Percentiles rank a stretch among this genome's conserved stretches.
These are phyloP conservation scores for Daldinia eschscholtzii DNA, from an alignment of 2,329 filamentous ascomycete genomes.

Conservation along the genomic window DNA sequence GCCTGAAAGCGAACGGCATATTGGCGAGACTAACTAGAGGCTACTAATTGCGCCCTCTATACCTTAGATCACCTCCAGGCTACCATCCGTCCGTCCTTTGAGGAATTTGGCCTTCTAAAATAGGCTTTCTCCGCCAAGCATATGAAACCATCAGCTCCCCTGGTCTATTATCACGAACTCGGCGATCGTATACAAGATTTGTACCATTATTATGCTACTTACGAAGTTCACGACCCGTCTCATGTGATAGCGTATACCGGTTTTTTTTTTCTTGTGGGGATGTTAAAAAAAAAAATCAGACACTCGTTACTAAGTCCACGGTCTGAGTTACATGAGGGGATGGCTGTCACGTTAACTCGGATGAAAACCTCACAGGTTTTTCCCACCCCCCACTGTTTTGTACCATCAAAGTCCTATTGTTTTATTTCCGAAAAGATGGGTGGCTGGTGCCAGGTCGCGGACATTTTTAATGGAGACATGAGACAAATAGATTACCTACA, in stretches of 20 bases:
- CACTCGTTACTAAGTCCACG: conserved; percentile 11
- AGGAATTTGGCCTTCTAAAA: neutral
- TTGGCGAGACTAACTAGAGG: conserved; percentile 63
- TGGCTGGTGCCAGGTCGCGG: conserved; percentile 30
- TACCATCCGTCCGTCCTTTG: conserved; percentile 5
- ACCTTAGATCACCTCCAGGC: conserved; percentile 31
- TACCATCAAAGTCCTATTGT: conserved; percentile 25
- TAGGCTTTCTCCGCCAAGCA: neutral
- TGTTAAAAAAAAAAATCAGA: neutral
- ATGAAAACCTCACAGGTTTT: conserved; percentile 7
- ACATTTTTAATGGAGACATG: conserved; percentile 19
- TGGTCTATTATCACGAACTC: conserved; percentile 12
- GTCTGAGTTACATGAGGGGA: neutral
- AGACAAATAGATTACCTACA: conserved; percentile 21
- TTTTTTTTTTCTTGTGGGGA: neutral
- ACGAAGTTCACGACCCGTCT: conserved; percentile 38
- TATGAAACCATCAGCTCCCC: conserved; percentile 9
- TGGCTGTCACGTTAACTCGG: conserved; percentile 16
- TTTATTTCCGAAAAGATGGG: conserved; percentile 23
- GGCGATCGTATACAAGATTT: conserved; percentile 21
- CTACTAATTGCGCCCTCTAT: conserved; percentile 43
- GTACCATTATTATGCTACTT: conserved; percentile 34
- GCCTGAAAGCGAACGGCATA: conserved; percentile 77
- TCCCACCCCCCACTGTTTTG: conserved; percentile 15
- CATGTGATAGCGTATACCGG: conserved; percentile 23